phyloP scores from a whole-genome alignment of 345 rosid species.

The Carallia pectinifolia region DNA sequence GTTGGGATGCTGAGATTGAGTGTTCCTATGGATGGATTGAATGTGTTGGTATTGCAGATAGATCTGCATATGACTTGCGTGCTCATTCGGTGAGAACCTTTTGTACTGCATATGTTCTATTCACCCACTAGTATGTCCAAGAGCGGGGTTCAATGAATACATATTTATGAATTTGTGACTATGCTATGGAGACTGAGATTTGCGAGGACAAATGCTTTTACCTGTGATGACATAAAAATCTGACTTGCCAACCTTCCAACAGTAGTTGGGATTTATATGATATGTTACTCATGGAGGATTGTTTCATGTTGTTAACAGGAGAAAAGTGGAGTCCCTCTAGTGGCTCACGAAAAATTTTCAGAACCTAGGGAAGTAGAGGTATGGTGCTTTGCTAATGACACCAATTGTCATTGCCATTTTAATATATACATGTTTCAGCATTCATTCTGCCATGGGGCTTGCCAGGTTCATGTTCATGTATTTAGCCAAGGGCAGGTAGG shows the following conservation, averaged over 20 bases:
- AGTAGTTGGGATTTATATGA: not conserved
- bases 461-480: not conserved
- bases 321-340: conserved; percentile 76
- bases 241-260: too few relatives aligned
- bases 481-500: too few relatives aligned
- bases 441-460: not conserved
- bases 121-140: too few relatives aligned
- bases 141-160: not conserved
- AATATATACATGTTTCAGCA: not conserved
- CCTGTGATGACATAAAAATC: not conserved
- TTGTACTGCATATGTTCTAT: too few relatives aligned
- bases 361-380: conserved; percentile 97
- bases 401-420: not conserved
- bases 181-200: too few relatives aligned
- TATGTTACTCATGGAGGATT: conserved; percentile 4
- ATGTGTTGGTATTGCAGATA: conserved; percentile 98
- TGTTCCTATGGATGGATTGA: conserved; percentile 94
- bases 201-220: not conserved
- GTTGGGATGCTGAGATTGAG: conserved; percentile 99
- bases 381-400: conserved; percentile 9
- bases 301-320: conserved; percentile 45
- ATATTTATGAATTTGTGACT: not conserved
- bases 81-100: conserved; percentile 72
- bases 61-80: conserved; percentile 82
- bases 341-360: conserved; percentile 77